Evolutionary conservation across 768 basidiomycete genomes (phyloP).

Genomic region (Suillus sp.): DNA sequence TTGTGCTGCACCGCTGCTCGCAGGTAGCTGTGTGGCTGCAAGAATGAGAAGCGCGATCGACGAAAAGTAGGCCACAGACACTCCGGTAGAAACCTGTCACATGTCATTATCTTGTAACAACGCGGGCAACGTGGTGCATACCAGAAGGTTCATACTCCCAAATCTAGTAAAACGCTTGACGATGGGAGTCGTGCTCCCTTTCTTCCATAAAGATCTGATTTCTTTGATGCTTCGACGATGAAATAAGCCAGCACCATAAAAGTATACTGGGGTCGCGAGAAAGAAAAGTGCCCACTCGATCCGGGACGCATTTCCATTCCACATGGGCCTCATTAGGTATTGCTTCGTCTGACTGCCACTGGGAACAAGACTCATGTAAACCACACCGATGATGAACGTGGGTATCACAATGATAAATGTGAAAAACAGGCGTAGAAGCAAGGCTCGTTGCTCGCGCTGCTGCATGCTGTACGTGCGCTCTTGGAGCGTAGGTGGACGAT

Average conservation of each 20-base stretch:
- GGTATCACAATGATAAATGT: conserved; percentile 68
- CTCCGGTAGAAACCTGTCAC: conserved; percentile 56
- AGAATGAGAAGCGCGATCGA: conserved; percentile 70
- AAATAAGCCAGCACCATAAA: conserved; percentile 62
- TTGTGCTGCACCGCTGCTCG: conserved; percentile 43
- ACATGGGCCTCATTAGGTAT: conserved; percentile 61
- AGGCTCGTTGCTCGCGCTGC: conserved; percentile 51
- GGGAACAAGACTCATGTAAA: conserved; percentile 71
- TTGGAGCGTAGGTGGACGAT: conserved; percentile 60
- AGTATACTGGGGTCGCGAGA: conserved; percentile 69
- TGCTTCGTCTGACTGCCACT: conserved; percentile 44
- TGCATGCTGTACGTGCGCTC: conserved; percentile 61
- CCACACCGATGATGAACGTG: conserved; percentile 75
- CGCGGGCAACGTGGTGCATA: conserved; percentile 28
- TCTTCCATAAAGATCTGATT: conserved; percentile 56
- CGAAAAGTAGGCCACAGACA: conserved; percentile 76
- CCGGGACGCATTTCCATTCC: conserved; percentile 62
- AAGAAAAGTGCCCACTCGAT: conserved; percentile 66
- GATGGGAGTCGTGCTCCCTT: conserved; percentile 53
- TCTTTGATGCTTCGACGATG: conserved; percentile 59
- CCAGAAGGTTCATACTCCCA: conserved; percentile 87
- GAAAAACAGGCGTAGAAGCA: conserved; percentile 58
- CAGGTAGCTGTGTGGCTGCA: conserved; percentile 46
- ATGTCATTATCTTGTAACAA: not conserved
- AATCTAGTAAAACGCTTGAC: conserved; percentile 65